A percentile compares a stretch with the other conserved stretches of the same genome.
These are phyloP conservation scores for Saturnispora bothae DNA, from an alignment of 805 yeast genomes.

Conservation along the genomic window DNA sequence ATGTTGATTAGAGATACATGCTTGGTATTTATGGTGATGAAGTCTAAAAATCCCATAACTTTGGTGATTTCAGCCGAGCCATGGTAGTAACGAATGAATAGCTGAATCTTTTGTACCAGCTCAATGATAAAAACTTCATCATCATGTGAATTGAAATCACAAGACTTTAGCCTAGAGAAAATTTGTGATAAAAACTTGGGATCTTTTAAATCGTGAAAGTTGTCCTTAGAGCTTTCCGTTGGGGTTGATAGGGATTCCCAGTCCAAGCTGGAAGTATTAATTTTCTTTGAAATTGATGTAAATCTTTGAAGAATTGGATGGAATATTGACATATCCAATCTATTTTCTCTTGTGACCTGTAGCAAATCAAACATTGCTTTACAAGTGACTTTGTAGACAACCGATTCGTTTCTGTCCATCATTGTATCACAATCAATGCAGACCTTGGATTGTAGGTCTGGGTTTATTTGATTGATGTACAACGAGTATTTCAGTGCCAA, in stretches of 20 bases:
- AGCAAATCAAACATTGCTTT: neutral
- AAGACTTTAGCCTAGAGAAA: neutral
- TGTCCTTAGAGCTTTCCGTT: neutral
- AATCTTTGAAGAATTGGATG: neutral
- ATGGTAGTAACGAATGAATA: too few species aligned
- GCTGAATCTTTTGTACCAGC: neutral
- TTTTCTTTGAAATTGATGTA: neutral
- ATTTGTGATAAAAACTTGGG: neutral
- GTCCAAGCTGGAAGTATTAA: neutral
- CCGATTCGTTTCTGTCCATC: constrained; percentile 4
- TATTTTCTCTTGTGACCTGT: neutral
- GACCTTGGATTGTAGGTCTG: constrained; percentile 5
- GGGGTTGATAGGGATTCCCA: neutral
- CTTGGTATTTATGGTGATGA: constrained; percentile 3
- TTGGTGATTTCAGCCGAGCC: too few species aligned
- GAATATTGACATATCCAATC: neutral
- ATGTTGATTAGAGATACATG: constrained; percentile 7
- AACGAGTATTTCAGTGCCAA: constrained; percentile 11
- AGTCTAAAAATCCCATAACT: neutral
- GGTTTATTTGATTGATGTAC: constrained; percentile 2
- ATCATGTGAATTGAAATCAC: neutral
- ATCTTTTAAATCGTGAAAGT: neutral
- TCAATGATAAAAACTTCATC: neutral
- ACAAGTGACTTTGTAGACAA: constrained; percentile 12
- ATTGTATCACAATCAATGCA: constrained; percentile 10